phyloP scores from a whole-genome alignment of 345 rosid genomes.

The Aquilaria yunnanensis region DNA sequence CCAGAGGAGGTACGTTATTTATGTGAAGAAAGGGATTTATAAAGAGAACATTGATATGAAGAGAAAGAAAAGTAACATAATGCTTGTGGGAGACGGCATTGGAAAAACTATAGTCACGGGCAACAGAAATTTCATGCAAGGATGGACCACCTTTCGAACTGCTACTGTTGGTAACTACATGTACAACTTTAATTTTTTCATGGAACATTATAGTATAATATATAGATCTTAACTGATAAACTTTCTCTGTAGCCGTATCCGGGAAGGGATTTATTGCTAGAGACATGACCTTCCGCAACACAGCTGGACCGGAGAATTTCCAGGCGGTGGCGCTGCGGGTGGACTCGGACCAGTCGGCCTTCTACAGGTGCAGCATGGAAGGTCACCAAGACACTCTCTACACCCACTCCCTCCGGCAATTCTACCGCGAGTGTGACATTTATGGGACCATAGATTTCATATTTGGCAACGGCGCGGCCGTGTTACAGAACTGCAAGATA shows the following conservation, averaged over 20 bases:
- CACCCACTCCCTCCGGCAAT: constrained; percentile 79
- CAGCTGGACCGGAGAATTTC: constrained; percentile 65
- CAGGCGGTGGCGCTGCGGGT: constrained; percentile 82
- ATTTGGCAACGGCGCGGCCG: constrained; percentile 81
- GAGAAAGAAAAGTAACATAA: constrained; percentile 62
- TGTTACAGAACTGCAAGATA: constrained; percentile 73
- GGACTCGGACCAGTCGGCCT: constrained; percentile 71
- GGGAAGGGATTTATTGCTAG: constrained; percentile 86
- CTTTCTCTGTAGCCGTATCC: constrained; percentile 55
- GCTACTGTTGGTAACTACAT: constrained; percentile 71
- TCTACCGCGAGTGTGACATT: constrained; percentile 73
- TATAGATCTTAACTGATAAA: no score
- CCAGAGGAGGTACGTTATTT: constrained; percentile 52
- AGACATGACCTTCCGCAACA: constrained; percentile 79
- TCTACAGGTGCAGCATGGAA: constrained; percentile 71
- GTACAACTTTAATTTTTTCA: neutral
- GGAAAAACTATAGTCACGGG: constrained; percentile 65
- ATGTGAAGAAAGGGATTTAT: constrained; percentile 70
- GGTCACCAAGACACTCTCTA: constrained; percentile 91
- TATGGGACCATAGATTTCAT: constrained; percentile 88
- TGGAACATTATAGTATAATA: neutral
- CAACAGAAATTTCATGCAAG: constrained; percentile 71
- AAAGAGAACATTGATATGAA: constrained; percentile 72
- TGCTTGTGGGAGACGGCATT: constrained; percentile 77
- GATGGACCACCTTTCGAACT: constrained; percentile 94